Evolutionary conservation across 2,329 filamentous ascomycete genomes (phyloP).

Genomic region (Fusarium pininemorale): DNA sequence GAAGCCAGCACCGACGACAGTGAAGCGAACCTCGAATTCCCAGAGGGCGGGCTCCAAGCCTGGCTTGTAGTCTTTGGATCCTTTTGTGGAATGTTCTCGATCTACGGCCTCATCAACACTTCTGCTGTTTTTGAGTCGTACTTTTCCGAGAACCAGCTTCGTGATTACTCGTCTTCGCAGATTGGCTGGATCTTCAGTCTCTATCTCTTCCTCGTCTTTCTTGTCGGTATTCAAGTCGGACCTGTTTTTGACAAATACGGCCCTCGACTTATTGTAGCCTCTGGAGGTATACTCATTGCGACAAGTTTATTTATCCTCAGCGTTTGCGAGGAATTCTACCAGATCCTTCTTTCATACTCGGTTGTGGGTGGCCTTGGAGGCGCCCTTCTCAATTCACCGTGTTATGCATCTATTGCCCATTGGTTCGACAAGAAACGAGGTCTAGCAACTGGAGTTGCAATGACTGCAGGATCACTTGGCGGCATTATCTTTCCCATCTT

Average conservation of each 20-base stretch:
- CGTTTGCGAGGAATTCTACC: slow-evolving; percentile 75
- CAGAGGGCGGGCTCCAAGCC: slow-evolving; percentile 71
- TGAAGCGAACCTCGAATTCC: slow-evolving; percentile 15
- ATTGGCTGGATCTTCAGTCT: slow-evolving; percentile 90
- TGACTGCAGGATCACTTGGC: slow-evolving; percentile 74
- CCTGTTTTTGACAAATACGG: slow-evolving; percentile 83
- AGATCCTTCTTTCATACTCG: slow-evolving; percentile 82
- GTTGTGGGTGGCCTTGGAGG: slow-evolving; percentile 77
- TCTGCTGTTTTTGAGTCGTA: slow-evolving; percentile 72
- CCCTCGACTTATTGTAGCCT: slow-evolving; percentile 71
- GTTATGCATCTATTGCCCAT: slow-evolving; percentile 78
- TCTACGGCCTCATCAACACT: slow-evolving; percentile 74
- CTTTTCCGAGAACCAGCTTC: slow-evolving; percentile 75
- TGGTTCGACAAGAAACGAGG: slow-evolving; percentile 80
- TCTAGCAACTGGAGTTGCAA: slow-evolving; percentile 83
- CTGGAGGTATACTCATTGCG: slow-evolving; percentile 70
- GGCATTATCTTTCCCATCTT: slow-evolving; percentile 70
- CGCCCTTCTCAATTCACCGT: slow-evolving; percentile 80
- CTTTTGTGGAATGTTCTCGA: slow-evolving; percentile 71
- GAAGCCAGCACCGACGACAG: neutral
- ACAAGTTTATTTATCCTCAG: slow-evolving; percentile 73
- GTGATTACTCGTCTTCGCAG: slow-evolving; percentile 69
- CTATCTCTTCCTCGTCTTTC: slow-evolving; percentile 83
- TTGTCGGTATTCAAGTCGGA: slow-evolving; percentile 83
- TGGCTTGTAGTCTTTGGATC: slow-evolving; percentile 78